Evolutionary conservation across 2,329 filamentous ascomycete species (phyloP).

Genomic region (Aspergillus sp.): DNA sequence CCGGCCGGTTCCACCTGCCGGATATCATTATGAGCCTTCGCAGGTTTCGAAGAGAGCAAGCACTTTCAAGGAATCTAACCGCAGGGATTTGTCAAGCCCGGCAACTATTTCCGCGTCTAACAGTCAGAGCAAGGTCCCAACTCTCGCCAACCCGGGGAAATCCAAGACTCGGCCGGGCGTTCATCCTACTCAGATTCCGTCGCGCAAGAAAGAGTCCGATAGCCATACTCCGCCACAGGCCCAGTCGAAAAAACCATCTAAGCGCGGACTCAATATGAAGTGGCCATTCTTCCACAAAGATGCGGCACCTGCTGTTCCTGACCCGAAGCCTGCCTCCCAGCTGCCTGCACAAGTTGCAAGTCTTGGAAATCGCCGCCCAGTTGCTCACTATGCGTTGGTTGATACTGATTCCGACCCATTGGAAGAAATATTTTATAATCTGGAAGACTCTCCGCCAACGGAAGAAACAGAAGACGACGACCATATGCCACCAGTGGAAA

Average conservation of each 20-base stretch:
- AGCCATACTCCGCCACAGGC: background rate
- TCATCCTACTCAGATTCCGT: background rate
- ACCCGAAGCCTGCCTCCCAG: constrained; percentile 26
- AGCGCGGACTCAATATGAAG: constrained; percentile 37
- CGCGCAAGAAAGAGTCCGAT: background rate
- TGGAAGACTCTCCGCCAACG: constrained; percentile 42
- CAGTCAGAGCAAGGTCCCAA: background rate
- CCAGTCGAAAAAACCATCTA: constrained; percentile 23
- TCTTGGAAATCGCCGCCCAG: constrained; percentile 40
- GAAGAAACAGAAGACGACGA: constrained; percentile 39
- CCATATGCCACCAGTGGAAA: constrained; percentile 20
- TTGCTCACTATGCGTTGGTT: constrained; percentile 60
- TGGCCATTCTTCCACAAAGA: constrained; percentile 62
- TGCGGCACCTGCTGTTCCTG: constrained; percentile 26
- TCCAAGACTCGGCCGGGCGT: background rate
- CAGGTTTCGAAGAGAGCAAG: constrained; percentile 23
- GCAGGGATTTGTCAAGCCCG: constrained; percentile 2
- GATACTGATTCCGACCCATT: constrained; percentile 46
- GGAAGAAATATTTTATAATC: constrained; percentile 38
- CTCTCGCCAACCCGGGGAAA: background rate
- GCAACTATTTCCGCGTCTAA: background rate
- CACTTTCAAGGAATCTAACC: constrained; percentile 1
- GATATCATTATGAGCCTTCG: constrained; percentile 36
- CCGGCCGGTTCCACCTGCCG: constrained; percentile 24
- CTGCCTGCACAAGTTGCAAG: constrained; percentile 43